Conservation (phyloP, 352 stramenopile genomes). For the Phytophthora sojae region DNA sequence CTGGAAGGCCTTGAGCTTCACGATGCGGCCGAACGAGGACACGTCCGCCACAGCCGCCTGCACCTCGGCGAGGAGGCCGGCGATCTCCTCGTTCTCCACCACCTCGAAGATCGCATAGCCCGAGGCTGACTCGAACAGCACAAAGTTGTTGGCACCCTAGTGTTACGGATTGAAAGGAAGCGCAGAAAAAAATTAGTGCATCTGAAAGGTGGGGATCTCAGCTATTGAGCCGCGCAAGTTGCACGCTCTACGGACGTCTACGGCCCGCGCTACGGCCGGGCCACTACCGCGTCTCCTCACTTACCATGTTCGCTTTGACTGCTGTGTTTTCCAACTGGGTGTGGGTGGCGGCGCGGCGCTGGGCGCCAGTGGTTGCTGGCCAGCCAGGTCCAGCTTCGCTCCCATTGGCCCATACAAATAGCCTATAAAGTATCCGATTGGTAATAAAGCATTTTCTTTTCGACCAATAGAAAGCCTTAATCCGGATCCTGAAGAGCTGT, state of each 20-base stretch:
- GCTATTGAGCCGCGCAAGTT: slow-evolving; percentile 18
- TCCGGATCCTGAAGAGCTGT: slow-evolving; percentile 11
- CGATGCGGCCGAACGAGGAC: slow-evolving; percentile 94
- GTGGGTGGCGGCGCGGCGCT: slow-evolving; percentile 23
- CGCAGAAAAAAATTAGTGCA: slow-evolving; percentile 34
- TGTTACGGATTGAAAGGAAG: neutral
- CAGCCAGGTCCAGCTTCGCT: slow-evolving; percentile 28
- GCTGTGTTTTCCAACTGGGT: slow-evolving; percentile 47
- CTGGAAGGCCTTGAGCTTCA: slow-evolving; percentile 99
- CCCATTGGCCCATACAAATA: slow-evolving; percentile 39
- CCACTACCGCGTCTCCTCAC: slow-evolving; percentile 17
- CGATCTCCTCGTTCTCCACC: slow-evolving; percentile 98
- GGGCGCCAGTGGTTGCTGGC: slow-evolving; percentile 36
- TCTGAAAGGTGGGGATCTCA: neutral
- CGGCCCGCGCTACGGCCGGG: neutral
- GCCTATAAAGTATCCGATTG: neutral
- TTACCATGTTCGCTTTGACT: slow-evolving; percentile 47
- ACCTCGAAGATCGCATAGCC: slow-evolving; percentile 99
- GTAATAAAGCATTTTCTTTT: slow-evolving; percentile 8
- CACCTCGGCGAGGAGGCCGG: slow-evolving; percentile 84
- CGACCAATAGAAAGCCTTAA: slow-evolving; percentile 12
- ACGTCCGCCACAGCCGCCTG: slow-evolving; percentile 95
- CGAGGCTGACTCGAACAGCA: slow-evolving; percentile 98
- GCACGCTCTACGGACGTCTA: slow-evolving; percentile 12
- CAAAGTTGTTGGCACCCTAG: slow-evolving; percentile 79